Evolutionary conservation across 306 rosid genomes (phyloP), one percentile per base, ranked within the genome.

Genomic region (Vicia sativa): DNA sequence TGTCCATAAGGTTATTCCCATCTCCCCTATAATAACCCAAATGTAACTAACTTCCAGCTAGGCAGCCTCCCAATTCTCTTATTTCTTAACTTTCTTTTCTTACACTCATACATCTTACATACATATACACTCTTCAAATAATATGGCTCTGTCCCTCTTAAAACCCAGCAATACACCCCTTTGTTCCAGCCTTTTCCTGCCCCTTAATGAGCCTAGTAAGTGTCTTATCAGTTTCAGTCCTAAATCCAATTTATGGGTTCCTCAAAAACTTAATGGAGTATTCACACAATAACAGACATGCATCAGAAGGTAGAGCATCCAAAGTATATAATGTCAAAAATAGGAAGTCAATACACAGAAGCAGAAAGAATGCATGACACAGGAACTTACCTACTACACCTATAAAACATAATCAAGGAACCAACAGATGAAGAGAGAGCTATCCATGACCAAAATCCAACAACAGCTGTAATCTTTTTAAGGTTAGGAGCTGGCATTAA

Each of bases 371-470:
- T 37, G 60, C 15, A 57, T 49, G 28, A 48, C 58, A 19, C 21
- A 68, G 26, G 53, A 77, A 60, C 67, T 78, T 87, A 93, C 98
- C 98, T 86, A 65, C 96, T 86, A 70, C 98, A 90, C 83, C 78
- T 86, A 81, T 90, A 88, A 71, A 93, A 74, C 97, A 88, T 86
- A 71, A 88, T 23, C 78, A 93, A 65, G 11, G 96, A 19, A 76
- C 77, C 84, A 69, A 65, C 73, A 15, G 88, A 74, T 29, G 85
- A 29, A 69, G 91, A 86, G 78, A 93, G 76, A 59, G 89, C 85
- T 41, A 72, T 43, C 97, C 96, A 90, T 15, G 91, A 91, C 96
- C 98, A 93, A 55, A 93, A 84, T 65, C 97, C 97, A 73, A 80
- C 81, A 77, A 68, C 68, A 14, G 97, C 98, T 28, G 98, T 93